A percentile compares a stretch with the other conserved stretches of the same genome.
Conservation (phyloP, 2,329 filamentous ascomycete genomes). For the Penicillium sp. region DNA sequence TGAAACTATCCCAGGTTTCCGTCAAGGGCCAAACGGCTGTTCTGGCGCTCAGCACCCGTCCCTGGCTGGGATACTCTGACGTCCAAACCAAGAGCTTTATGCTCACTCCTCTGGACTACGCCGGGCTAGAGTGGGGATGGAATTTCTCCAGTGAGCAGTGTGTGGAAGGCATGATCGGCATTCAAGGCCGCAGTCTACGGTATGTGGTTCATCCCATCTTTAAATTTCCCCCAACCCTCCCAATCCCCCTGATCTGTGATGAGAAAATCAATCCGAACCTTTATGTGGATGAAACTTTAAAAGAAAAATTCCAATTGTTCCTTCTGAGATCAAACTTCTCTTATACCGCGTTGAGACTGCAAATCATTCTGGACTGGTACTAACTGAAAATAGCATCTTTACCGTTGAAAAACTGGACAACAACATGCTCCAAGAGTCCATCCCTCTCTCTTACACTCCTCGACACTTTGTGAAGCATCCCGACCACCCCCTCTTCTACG, state of each 20-base stretch:
- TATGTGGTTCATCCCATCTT: conserved; percentile 49
- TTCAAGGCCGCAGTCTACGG: conserved; percentile 84
- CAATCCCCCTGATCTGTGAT: conserved; percentile 42
- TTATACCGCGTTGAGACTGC: neutral
- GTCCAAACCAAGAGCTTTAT: conserved; percentile 83
- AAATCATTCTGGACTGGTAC: conserved; percentile 5
- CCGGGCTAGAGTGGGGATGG: conserved; percentile 87
- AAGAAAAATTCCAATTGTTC: conserved; percentile 78
- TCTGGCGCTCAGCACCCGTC: conserved; percentile 82
- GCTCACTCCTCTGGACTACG: conserved; percentile 86
- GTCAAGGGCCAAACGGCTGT: conserved; percentile 82
- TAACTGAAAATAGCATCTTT: conserved; percentile 65
- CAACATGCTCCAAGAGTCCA: conserved; percentile 81
- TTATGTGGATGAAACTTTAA: conserved; percentile 48
- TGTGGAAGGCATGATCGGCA: conserved; percentile 88
- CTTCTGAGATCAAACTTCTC: conserved; percentile 66
- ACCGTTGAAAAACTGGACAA: conserved; percentile 82
- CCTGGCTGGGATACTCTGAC: conserved; percentile 95
- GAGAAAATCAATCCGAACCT: conserved; percentile 40
- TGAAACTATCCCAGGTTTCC: conserved; percentile 86
- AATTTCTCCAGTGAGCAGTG: conserved; percentile 96
- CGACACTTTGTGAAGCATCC: conserved; percentile 84
- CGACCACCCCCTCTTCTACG: conserved; percentile 85
- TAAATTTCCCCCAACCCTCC: conserved; percentile 11
- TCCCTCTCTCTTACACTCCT: conserved; percentile 85